Evolutionary conservation across 2,329 filamentous ascomycete species (phyloP).

Genomic region (Venturia pyrina): DNA sequence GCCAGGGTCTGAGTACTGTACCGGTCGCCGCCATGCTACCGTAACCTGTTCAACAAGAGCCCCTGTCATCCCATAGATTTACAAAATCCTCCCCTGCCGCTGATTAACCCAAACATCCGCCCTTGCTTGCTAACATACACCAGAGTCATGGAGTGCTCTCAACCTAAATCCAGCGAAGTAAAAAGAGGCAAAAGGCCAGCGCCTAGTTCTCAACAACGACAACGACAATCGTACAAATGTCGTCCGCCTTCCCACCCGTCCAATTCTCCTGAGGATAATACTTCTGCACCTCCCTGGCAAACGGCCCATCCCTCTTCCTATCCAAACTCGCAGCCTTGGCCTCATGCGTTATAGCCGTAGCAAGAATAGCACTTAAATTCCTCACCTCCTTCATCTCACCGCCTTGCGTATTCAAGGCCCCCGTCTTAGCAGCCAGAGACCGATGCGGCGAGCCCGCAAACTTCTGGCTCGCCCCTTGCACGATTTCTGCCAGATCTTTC

Average conservation of each 20-base stretch:
- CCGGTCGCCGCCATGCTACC: neutral
- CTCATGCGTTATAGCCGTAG: slow-evolving; percentile 66
- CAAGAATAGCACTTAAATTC: slow-evolving; percentile 64
- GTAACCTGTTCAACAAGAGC: neutral
- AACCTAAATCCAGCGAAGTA: neutral
- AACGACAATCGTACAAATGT: slow-evolving; percentile 80
- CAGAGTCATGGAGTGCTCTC: no score
- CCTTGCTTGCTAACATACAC: neutral
- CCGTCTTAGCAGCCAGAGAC: neutral
- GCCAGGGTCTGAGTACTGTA: neutral
- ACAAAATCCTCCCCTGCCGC: neutral
- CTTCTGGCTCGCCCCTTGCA: neutral
- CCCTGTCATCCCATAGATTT: neutral
- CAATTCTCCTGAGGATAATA: slow-evolving; percentile 79
- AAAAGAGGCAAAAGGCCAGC: neutral
- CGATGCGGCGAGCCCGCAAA: neutral
- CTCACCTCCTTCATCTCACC: neutral
- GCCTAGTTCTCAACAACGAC: slow-evolving; percentile 5
- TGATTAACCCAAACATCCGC: neutral
- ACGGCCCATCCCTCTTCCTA: slow-evolving; percentile 74
- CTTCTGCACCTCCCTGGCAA: slow-evolving; percentile 87
- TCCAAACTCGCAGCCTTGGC: slow-evolving; percentile 81
- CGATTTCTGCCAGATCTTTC: slow-evolving; percentile 39
- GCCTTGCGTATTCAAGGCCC: neutral
- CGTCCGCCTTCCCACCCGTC: slow-evolving; percentile 88